Conservation (phyloP, 805 yeast species). For the Lipomyces spencermartinsiae region DNA sequence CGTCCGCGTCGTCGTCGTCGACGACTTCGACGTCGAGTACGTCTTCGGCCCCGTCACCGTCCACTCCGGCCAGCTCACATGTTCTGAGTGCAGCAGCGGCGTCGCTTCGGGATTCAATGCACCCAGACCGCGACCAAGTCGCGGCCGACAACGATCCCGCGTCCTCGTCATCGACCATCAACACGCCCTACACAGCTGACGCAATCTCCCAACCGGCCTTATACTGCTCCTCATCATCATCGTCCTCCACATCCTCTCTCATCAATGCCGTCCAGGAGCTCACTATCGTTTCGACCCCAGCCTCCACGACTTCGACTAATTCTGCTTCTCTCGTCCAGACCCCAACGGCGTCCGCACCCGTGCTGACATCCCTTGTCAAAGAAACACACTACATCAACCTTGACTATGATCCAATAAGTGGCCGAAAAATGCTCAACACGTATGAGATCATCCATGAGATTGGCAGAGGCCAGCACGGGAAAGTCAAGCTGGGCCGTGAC, state of each 20-base stretch:
- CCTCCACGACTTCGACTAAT: constrained; percentile 15
- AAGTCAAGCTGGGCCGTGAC: constrained; percentile 88
- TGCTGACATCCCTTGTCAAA: constrained; percentile 55
- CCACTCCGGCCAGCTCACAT: constrained; percentile 13
- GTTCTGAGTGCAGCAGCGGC: constrained; percentile 15
- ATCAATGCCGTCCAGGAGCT: constrained; percentile 16
- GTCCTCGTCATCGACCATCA: constrained; percentile 18
- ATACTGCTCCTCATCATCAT: constrained; percentile 19
- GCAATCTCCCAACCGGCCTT: constrained; percentile 9
- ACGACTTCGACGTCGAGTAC: constrained; percentile 9
- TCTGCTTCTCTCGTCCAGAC: constrained; percentile 17
- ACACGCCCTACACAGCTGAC: not conserved
- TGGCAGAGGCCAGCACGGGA: constrained; percentile 99
- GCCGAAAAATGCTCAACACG: constrained; percentile 81
- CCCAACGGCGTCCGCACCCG: not conserved
- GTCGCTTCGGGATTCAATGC: constrained; percentile 5
- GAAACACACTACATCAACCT: constrained; percentile 81
- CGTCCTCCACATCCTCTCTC: constrained; percentile 15
- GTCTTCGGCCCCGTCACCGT: constrained; percentile 17
- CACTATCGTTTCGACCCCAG: constrained; percentile 27
- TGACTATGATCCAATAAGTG: constrained; percentile 87
- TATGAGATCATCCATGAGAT: constrained; percentile 87
- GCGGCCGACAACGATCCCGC: constrained; percentile 3
- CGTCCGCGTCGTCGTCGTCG: constrained; percentile 19
- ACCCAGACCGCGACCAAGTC: not conserved